Evolutionary conservation across 2,329 filamentous ascomycete species (phyloP).

Genomic region (Penicillium sp.): DNA sequence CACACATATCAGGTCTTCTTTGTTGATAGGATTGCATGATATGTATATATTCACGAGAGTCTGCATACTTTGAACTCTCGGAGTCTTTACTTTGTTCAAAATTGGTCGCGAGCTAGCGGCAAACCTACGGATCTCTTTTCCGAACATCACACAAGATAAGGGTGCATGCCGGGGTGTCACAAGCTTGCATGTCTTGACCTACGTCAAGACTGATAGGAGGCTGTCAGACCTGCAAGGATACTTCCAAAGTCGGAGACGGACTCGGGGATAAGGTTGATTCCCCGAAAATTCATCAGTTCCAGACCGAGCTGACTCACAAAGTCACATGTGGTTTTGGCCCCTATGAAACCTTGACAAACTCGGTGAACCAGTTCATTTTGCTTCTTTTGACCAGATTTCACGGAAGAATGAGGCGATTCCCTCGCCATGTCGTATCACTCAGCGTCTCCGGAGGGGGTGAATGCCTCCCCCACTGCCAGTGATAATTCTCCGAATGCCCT

Average conservation of each 20-base stretch:
- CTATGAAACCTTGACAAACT: background rate
- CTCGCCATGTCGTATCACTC: constrained; percentile 20
- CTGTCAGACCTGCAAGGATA: too few species aligned
- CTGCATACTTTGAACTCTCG: background rate
- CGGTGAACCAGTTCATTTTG: background rate
- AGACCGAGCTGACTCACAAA: constrained; percentile 5
- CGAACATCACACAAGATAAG: background rate
- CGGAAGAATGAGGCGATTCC: constrained; percentile 1
- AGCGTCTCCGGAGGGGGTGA: constrained; percentile 19
- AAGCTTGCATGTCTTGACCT: background rate
- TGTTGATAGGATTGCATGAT: constrained; percentile 1
- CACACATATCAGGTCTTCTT: background rate
- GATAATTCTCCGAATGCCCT: constrained; percentile 18
- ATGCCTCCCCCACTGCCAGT: constrained; percentile 11
- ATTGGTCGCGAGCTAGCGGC: background rate
- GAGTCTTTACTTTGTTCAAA: background rate
- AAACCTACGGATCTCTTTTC: background rate
- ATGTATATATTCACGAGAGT: constrained; percentile 9
- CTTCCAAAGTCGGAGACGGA: background rate
- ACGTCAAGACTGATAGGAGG: background rate
- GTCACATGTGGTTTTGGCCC: background rate
- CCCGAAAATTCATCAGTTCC: background rate
- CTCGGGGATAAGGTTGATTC: background rate
- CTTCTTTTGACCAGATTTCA: background rate
- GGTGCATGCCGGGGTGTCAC: background rate